Conservation (phyloP, 2,329 filamentous ascomycete genomes). For the Fusarium sp. region DNA sequence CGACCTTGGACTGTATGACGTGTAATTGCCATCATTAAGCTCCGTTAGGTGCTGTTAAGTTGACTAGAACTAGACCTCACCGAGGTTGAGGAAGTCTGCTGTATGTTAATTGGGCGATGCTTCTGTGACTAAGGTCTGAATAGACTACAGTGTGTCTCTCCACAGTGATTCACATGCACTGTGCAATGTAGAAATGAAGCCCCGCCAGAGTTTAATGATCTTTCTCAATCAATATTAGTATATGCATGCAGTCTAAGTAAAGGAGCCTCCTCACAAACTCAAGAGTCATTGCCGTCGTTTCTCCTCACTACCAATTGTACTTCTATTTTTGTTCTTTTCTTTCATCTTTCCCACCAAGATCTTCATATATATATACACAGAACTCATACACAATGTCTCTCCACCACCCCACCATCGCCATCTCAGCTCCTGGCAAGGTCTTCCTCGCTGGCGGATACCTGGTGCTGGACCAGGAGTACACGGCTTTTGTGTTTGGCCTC, state of each 20-base stretch:
- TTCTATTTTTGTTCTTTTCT: not conserved
- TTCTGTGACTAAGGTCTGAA: not conserved
- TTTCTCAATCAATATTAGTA: constrained; percentile 16
- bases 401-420: constrained; percentile 63
- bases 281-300: constrained; percentile 3
- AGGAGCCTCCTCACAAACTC: constrained; percentile 32
- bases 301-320: not conserved
- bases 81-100: not conserved
- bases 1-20: constrained; percentile 13
- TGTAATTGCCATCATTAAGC: constrained; percentile 32
- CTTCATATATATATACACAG: constrained; percentile 7
- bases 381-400: constrained; percentile 31
- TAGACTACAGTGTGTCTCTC: constrained; percentile 34
- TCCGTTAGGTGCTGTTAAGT: not conserved
- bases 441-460: constrained; percentile 95
- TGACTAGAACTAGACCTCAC: constrained; percentile 5
- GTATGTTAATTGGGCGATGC: constrained; percentile 25
- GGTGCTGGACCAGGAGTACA: constrained; percentile 89
- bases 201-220: constrained; percentile 44
- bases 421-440: constrained; percentile 97
- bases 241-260: constrained; percentile 28
- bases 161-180: constrained; percentile 28
- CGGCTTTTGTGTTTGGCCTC: constrained; percentile 78
- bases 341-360: not conserved
- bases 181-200: constrained; percentile 39